A percentile compares a stretch with the other conserved stretches of the same genome.
Conservation (phyloP, 345 rosid genomes). For the Acer campestre region DNA sequence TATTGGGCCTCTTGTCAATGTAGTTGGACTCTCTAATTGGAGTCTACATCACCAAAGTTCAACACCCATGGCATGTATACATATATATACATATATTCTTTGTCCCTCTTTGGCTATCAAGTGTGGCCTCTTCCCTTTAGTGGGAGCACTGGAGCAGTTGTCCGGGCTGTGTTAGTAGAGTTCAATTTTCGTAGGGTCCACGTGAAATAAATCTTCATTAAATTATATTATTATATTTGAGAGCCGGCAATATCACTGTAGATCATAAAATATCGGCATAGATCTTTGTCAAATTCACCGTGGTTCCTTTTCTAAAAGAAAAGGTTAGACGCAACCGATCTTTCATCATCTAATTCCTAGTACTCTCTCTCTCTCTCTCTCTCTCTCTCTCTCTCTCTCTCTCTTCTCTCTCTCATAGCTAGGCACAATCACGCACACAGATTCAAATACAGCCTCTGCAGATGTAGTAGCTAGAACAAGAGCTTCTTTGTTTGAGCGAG, state of each 20-base stretch:
- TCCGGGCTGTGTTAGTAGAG: no score
- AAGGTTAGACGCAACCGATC: not conserved
- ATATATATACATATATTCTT: no score
- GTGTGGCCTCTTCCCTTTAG: no score
- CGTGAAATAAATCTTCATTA: no score
- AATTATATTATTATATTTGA: no score
- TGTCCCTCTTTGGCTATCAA: no score
- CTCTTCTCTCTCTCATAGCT: not conserved
- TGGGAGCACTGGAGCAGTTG: no score
- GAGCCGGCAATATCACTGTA: not conserved
- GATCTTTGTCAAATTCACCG: not conserved
- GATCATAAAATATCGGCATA: not conserved
- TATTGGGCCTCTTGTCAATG: no score
- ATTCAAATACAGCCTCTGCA: conserved; percentile 5
- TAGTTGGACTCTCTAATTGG: no score
- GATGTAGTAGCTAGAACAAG: conserved; percentile 6
- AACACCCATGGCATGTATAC: no score
- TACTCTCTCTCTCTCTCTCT: conserved; percentile 2
- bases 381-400: not conserved
- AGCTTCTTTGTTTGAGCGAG: not conserved
- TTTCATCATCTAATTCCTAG: conserved; percentile 2
- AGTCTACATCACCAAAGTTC: no score
- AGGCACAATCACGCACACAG: not conserved
- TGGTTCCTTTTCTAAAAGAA: not conserved
- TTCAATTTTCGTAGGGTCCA: no score